Evolutionary conservation across 495 filamentous ascomycete genomes (phyloP).

Genomic region (Chaetomidium leptoderma): DNA sequence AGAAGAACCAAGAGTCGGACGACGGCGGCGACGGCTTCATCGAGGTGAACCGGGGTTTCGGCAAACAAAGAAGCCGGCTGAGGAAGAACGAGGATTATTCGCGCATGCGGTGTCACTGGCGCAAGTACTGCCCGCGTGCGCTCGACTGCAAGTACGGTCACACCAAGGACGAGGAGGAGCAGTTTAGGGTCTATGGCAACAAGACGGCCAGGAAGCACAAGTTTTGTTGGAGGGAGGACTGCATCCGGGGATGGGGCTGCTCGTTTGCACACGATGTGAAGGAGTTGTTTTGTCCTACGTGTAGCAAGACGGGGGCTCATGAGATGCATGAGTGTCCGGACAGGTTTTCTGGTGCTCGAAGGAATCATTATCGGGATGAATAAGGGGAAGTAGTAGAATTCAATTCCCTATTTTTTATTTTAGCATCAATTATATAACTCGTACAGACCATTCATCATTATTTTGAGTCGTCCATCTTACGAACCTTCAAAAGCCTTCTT

Average conservation of each 20-base stretch:
- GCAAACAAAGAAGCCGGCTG: background rate
- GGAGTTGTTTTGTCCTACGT: slow-evolving; percentile 18
- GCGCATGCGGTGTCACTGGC: background rate
- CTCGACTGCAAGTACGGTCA: slow-evolving; percentile 9
- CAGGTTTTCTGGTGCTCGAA: background rate
- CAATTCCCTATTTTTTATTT: no score
- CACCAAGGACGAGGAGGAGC: slow-evolving; percentile 5
- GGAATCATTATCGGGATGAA: no score
- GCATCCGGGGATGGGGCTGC: background rate
- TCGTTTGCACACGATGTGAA: slow-evolving; percentile 1
- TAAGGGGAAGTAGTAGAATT: no score
- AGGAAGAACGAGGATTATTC: background rate
- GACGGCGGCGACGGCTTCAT: background rate
- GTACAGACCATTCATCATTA: no score
- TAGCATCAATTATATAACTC: no score
- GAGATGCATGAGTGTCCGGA: slow-evolving; percentile 2
- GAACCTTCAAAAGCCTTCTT: slow-evolving; percentile 26
- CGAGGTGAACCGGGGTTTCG: background rate
- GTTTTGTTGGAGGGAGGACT: background rate
- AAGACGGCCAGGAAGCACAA: background rate
- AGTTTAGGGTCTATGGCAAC: background rate
- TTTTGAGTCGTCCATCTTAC: background rate
- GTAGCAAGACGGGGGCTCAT: slow-evolving; percentile 2
- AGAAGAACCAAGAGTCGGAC: background rate
- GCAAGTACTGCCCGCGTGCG: slow-evolving; percentile 7